Base-by-base conservation (phyloP, 2,329 filamentous ascomycete genomes). In the Microascus cirrosus region DNA sequence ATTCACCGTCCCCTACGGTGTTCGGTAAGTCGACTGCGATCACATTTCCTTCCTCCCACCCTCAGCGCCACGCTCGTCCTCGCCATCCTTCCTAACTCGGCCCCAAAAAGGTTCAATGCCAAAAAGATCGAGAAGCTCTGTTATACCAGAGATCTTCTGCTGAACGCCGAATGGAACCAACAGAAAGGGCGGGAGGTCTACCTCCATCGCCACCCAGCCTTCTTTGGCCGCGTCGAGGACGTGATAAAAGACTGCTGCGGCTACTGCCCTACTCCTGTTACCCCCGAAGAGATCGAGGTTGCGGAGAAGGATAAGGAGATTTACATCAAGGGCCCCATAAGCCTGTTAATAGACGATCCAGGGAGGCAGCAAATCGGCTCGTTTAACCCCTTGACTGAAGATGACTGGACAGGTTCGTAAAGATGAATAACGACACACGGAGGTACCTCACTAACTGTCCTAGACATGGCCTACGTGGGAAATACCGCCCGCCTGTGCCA, bases 91-190 rank as follows among this genome's bases (percentile, higher is more conserved):
- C 22, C 34, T 57, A 32, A 57, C 53, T 18, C 24, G 10, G 12
- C 24, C n/a, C 13, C 12, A 45, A 7, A n/a, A 22, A 64, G 61
- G 3, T 83, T 82, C 62, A 73, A 81, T 57, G 84, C 86, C 15
- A 84, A 83, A 65, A 84, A 84, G 64, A 92, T 95, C 58, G 89
- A 95, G 69, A 91, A 87, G 66, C 75, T 95, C 0, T 81, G 91
- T 52, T 95, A 90, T 66, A 89, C 86, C 1, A 86, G 89, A 62
- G 90, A 95, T 67, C 69, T 95, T 20, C 76, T 95, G 8, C 79
- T 95, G 20, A 94, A 95, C 64, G 88, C 88, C 0, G 89, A 95
- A 66, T 95, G 90, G 90, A 95, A 94, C 64, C 84, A 86, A 61
- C 76, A 80, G 1, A 84, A 89, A 60, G 85, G 90, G 50, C 81